Evolutionary conservation across 2,329 filamentous ascomycete species (phyloP).

Genomic region (Eurotiales sp.): DNA sequence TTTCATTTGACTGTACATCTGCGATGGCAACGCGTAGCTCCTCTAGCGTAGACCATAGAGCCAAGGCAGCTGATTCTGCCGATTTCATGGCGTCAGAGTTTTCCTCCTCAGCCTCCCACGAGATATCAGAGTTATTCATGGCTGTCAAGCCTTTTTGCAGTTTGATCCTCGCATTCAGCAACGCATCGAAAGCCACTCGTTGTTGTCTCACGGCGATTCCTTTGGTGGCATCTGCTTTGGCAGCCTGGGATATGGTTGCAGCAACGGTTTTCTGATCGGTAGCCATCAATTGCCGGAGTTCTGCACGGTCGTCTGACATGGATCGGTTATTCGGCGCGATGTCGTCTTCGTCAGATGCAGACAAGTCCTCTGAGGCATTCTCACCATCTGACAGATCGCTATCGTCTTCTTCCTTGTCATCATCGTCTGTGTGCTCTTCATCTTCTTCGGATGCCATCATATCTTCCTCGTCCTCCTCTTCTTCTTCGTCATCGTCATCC

Average conservation of each 20-base stretch:
- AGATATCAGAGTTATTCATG: constrained; percentile 63
- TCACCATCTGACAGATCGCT: constrained; percentile 26
- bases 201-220: constrained; percentile 83
- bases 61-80: constrained; percentile 79
- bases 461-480: constrained; percentile 13
- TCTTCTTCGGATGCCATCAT: constrained; percentile 5
- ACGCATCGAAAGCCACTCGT: constrained; percentile 77
- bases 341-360: constrained; percentile 26
- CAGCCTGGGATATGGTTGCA: constrained; percentile 61
- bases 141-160: constrained; percentile 86
- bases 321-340: constrained; percentile 23
- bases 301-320: constrained; percentile 46
- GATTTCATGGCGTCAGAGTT: constrained; percentile 58
- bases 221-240: constrained; percentile 75
- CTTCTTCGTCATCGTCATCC: constrained; percentile 23
- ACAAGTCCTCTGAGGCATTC: constrained; percentile 26
- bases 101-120: constrained; percentile 22
- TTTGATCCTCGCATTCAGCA: constrained; percentile 86
- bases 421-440: constrained; percentile 14
- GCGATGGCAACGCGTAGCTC: constrained; percentile 39
- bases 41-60: constrained; percentile 71
- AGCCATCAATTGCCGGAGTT: constrained; percentile 64
- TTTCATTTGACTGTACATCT: constrained; percentile 31
- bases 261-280: constrained; percentile 65
- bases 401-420: constrained; percentile 22